phyloP scores from a whole-genome alignment of 73 alveolate species.

The Tetrahymena malaccensis region DNA sequence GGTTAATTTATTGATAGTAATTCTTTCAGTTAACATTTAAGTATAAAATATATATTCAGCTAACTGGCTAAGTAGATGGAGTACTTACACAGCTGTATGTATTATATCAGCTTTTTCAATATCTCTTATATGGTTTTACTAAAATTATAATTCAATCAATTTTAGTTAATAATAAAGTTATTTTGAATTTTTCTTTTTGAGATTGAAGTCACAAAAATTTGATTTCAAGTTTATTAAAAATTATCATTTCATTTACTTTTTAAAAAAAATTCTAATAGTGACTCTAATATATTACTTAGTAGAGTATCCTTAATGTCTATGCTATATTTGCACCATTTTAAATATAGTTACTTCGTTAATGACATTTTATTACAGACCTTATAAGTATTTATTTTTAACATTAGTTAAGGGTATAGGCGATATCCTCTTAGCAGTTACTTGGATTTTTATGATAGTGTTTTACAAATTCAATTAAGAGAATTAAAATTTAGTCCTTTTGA shows the following conservation, averaged over 20 bases:
- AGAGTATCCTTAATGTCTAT: neutral
- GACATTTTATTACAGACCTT: neutral
- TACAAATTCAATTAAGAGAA: neutral
- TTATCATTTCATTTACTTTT: neutral
- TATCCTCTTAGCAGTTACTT: neutral
- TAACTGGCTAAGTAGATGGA: neutral
- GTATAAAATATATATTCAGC: neutral
- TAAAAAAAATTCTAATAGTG: neutral
- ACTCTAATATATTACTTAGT: neutral
- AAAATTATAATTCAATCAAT: neutral
- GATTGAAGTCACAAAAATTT: neutral
- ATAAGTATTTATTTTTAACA: neutral
- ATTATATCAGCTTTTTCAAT: neutral
- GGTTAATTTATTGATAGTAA: neutral
- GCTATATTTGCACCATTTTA: neutral
- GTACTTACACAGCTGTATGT: neutral
- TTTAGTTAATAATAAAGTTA: neutral
- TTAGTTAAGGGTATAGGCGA: neutral
- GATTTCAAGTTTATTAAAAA: neutral
- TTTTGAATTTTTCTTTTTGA: neutral
- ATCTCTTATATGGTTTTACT: neutral
- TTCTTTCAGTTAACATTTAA: neutral
- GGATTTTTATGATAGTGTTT: neutral
- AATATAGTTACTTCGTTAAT: neutral
- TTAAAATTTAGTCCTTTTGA: neutral